phyloP scores from a whole-genome alignment of 345 rosid genomes.

The Populus nigra region DNA sequence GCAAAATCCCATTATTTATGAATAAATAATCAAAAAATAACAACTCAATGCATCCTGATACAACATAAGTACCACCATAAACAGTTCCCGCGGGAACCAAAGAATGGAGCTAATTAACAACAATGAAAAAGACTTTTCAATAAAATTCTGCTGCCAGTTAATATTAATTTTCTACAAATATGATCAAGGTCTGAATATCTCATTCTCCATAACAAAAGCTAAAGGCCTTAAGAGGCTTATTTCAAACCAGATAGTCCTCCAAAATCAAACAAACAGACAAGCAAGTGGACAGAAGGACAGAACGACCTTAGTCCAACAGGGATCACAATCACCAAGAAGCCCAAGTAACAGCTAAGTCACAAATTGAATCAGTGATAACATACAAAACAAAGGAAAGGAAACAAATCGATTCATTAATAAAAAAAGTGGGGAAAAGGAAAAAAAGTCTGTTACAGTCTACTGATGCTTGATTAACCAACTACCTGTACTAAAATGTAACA shows the following conservation, averaged over 20 bases:
- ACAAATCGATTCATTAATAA: not conserved
- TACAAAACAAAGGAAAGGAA: not conserved
- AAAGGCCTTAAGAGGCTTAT: not conserved
- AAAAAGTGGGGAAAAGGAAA: not conserved
- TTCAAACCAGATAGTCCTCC: not conserved
- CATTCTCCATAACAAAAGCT: not conserved
- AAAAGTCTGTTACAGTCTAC: not conserved
- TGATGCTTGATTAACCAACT: slow-evolving; percentile 16
- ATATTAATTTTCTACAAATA: not conserved
- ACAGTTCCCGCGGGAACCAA: not conserved
- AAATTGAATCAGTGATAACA: not conserved
- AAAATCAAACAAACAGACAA: not conserved
- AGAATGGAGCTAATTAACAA: not conserved
- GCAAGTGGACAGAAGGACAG: not conserved
- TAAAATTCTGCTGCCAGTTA: not conserved
- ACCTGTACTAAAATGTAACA: slow-evolving; percentile 20
- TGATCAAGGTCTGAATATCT: not conserved
- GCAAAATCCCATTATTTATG: slow-evolving; percentile 11
- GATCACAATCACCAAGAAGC: not conserved
- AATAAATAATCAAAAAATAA: not conserved
- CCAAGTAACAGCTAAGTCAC: not conserved
- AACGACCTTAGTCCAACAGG: not conserved
- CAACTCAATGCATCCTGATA: not conserved
- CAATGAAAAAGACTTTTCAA: not conserved
- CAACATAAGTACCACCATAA: not conserved